Conservation (phyloP, 495 filamentous ascomycete genomes). For the Neurospora intermedia region DNA sequence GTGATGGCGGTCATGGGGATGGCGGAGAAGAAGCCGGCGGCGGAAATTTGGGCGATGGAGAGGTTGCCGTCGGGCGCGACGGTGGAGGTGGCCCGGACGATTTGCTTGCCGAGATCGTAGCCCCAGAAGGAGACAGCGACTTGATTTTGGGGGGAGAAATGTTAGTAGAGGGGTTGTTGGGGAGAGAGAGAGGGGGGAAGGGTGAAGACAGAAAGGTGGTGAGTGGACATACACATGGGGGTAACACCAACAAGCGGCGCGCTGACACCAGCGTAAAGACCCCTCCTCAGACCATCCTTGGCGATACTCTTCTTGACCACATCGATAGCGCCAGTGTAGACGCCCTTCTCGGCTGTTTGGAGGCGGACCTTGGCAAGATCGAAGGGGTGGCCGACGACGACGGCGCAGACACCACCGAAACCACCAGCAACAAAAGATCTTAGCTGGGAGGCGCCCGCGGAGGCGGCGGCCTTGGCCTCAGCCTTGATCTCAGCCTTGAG, state of each 20-base stretch:
- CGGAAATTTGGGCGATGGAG: constrained; percentile 77
- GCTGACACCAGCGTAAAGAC: constrained; percentile 92
- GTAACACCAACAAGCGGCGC: constrained; percentile 93
- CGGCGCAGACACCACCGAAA: constrained; percentile 88
- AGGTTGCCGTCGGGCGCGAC: constrained; percentile 55
- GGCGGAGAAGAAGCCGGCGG: constrained; percentile 94
- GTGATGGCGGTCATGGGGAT: constrained; percentile 98
- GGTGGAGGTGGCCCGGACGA: constrained; percentile 59
- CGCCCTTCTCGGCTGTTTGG: constrained; percentile 89
- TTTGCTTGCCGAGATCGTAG: constrained; percentile 85
- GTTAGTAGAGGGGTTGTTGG: neutral
- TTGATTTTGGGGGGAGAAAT: constrained; percentile 18
- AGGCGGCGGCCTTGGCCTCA: constrained; percentile 36
- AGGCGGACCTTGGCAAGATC: constrained; percentile 95
- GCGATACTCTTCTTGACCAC: constrained; percentile 81
- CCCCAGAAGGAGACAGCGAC: constrained; percentile 99
- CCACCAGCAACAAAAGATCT: constrained; percentile 83
- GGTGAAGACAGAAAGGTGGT: neutral
- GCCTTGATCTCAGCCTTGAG: constrained; percentile 39
- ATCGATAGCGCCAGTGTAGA: constrained; percentile 84
- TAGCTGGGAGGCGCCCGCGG: constrained; percentile 38
- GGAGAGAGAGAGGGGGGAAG: neutral
- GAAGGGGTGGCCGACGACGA: constrained; percentile 90
- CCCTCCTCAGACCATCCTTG: constrained; percentile 70
- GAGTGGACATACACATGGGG: constrained; percentile 78